Base-by-base conservation (phyloP, 306 rosid species). In the Cajanus cajan region DNA sequence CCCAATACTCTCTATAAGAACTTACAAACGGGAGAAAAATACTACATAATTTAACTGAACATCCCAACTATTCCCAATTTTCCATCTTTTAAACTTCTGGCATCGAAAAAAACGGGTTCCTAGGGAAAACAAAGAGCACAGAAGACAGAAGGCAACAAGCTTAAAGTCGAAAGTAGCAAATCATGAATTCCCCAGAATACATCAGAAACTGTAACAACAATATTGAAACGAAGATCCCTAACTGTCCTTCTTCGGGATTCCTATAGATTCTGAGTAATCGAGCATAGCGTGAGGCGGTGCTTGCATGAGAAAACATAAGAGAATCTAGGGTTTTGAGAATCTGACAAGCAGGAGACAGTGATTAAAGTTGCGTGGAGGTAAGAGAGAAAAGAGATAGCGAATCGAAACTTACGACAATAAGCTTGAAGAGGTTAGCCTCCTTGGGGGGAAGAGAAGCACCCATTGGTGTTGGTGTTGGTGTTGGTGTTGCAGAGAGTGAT, bases 361-460 rank as follows among this genome's bases (percentile, higher is more conserved):
- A 86, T 55, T 72, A 79, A 76, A 82, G 37, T 62, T 50, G 72
- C 82, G 84, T 77, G 80, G 19, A 80, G 68, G 6, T 39, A 67
- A 4, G 74, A 83, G 21, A 21, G 18, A 13, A 3, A 43, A 31
- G 37, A 74, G 44, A 39, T 28, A 71, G 40, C 31, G 43, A 79
- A 87, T 80, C 86, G 88, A 74, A 77, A 85, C 92, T 94, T 90
- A 92, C 85, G 68, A 94, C 98, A 83, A 94, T 92, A 87, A 92
- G 97, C 93, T 94, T 94, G 98, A 94, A 94, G 90, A 94, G 98
- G 86, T 92, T 94, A 79, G 95, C 93, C 89, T 94, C 98, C 69
- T 89, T 94, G 14, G 94, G 83, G 37, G 97, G 98, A 22, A 94
- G 93, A 8, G 98, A 88, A 81, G 97, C 97, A 62, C 95, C 97